Base-by-base conservation (phyloP, 495 filamentous ascomycete genomes). In the Penicillium crystallinum region DNA sequence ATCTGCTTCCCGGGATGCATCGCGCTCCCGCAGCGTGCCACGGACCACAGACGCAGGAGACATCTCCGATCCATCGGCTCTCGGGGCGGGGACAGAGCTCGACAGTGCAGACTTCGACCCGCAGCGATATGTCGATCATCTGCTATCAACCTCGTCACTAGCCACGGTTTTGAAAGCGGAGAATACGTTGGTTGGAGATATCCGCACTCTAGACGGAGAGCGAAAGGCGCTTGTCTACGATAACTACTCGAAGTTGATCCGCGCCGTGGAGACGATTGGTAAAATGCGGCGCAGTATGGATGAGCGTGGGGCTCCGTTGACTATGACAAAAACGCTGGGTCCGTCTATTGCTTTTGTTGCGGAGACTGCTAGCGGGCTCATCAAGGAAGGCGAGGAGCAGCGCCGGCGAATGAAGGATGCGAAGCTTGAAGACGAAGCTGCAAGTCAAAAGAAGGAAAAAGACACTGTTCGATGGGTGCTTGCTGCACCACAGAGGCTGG, bases 161-260 rank as follows among this genome's bases (percentile, higher is more conserved):
- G 70, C 81, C 37, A 75, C 78, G 15, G 74, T 91, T 0, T 70
- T 95, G 1, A 80, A 79, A 30, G 79, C 75, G 12, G 79, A 83
- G 55, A 81, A 82, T 14, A 75, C 72, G 15, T 60, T 77, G 11
- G 71, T 77, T 9, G 69, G 75, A 57, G 93, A 97, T 66, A 93
- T 96, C 31, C 77, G 90, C 19, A 88, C 87, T 2, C 77, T 97
- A 15, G 93, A 97, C 62, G 91, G 92, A 18, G 93, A 98, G 74
- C 84, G 89, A 61, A 98, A 98, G 69, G 91, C 93, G 19, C 75
- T 98, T 35, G 93, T 98, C 4, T 98, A 98, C 66, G 93, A 98
- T 67, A 98, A 98, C 66, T 98, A 97, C 68, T 89, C 83, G 55
- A 97, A 97, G 74, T 73, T 98, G 61, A 97, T 98, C 55, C 81